Conservation (phyloP, 106 monocot species). For the Dendrobium chrysotoxum region DNA sequence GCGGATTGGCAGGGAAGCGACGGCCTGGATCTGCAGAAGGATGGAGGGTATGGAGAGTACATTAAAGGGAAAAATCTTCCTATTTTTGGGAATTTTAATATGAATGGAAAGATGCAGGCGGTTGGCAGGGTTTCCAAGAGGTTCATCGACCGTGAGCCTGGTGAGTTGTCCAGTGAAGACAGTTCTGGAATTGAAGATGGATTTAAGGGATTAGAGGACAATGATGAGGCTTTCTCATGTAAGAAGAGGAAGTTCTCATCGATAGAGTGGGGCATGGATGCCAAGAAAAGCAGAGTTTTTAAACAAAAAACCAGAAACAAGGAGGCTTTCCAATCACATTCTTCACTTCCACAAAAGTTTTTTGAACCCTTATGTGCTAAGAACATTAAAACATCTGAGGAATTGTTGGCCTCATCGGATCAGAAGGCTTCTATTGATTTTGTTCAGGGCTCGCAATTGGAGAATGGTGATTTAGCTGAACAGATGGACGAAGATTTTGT, state of each 20-base stretch:
- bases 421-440: conserved; percentile 11
- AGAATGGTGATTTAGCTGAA: not conserved
- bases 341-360: conserved; percentile 14
- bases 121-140: conserved; percentile 8
- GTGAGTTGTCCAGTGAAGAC: conserved; percentile 48
- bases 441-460: not conserved
- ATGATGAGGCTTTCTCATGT: not conserved
- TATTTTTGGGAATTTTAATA: conserved; percentile 7
- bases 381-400: not conserved
- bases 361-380: not conserved
- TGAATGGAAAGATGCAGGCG: conserved; percentile 5
- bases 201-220: not conserved
- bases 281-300: conserved; percentile 13
- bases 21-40: conserved; percentile 1
- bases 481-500: conserved; percentile 7
- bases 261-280: conserved; percentile 48
- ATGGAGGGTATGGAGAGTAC: conserved; percentile 24
- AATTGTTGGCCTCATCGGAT: not conserved
- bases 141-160: conserved; percentile 36
- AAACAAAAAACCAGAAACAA: not conserved
- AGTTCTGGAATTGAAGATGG: conserved; percentile 26
- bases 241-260: conserved; percentile 68
- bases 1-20: conserved; percentile 21
- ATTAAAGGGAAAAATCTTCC: conserved; percentile 19
- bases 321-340: not conserved